phyloP scores from a whole-genome alignment of 2,329 filamentous ascomycete genomes.

The Neonectria ditissima region DNA sequence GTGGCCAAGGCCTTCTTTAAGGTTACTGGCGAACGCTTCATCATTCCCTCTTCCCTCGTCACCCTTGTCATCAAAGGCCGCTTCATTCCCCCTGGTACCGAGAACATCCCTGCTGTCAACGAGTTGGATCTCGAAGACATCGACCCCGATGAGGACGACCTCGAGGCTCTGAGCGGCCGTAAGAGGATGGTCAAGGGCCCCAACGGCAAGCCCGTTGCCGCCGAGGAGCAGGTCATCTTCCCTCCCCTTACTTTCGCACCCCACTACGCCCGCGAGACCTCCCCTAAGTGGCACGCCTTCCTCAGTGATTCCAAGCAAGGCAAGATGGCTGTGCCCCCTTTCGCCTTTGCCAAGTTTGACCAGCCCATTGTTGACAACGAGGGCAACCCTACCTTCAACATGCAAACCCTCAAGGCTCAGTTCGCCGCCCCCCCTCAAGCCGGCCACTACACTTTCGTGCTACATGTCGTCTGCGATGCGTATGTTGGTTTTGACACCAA shows the following conservation, averaged over 20 bases:
- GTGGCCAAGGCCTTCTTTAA: conserved; percentile 98
- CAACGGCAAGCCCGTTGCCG: conserved; percentile 66
- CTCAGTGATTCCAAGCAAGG: conserved; percentile 93
- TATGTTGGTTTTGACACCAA: conserved; percentile 95
- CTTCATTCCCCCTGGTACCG: conserved; percentile 87
- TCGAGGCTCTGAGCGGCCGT: conserved; percentile 85
- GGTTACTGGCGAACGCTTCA: conserved; percentile 91
- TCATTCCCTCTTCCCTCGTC: conserved; percentile 92
- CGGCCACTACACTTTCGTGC: conserved; percentile 93
- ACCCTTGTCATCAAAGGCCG: conserved; percentile 96
- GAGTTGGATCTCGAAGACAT: conserved; percentile 87
- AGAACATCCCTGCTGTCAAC: conserved; percentile 78
- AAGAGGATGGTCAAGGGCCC: conserved; percentile 74
- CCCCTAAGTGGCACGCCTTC: conserved; percentile 94
- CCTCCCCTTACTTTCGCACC: conserved; percentile 92
- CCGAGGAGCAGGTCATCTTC: conserved; percentile 74
- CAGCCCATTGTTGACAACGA: conserved; percentile 84
- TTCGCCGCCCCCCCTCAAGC: conserved; percentile 94
- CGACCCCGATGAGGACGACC: conserved; percentile 91
- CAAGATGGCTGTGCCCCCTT: conserved; percentile 96
- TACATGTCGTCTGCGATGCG: conserved; percentile 94
- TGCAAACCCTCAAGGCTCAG: conserved; percentile 97
- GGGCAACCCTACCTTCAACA: conserved; percentile 89
- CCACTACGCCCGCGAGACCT: conserved; percentile 88
- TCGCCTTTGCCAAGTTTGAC: conserved; percentile 94